These are phyloP conservation scores for Ceratocystis eucalypticola DNA, from an alignment of 2,329 filamentous ascomycete species.

Conservation along the genomic window DNA sequence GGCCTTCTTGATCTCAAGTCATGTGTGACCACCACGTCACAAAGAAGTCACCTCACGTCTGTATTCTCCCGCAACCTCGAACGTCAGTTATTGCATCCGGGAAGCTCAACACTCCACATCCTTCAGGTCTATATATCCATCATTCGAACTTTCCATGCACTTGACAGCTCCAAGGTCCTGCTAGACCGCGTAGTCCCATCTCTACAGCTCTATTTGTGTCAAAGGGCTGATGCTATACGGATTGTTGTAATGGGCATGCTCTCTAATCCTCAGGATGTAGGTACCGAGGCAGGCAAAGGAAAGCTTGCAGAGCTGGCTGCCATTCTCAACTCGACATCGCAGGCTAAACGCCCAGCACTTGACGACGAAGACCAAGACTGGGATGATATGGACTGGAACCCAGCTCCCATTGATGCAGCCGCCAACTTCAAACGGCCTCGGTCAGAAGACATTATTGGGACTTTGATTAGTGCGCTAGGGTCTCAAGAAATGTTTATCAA, in stretches of 20 bases:
- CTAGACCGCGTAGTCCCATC: conserved; percentile 60
- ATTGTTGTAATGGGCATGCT: conserved; percentile 65
- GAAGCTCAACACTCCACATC: conserved; percentile 62
- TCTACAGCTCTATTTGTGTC: conserved; percentile 61
- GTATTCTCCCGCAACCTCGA: conserved; percentile 54
- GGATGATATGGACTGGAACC: conserved; percentile 86
- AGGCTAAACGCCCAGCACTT: conserved; percentile 37
- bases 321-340: conserved; percentile 48
- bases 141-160: conserved; percentile 60
- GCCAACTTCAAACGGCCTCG: conserved; percentile 84
- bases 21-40: conserved; percentile 53
- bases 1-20: conserved; percentile 62
- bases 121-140: conserved; percentile 66
- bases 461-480: conserved; percentile 75
- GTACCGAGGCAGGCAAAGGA: conserved; percentile 29
- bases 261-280: conserved; percentile 43
- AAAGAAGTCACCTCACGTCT: conserved; percentile 56
- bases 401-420: conserved; percentile 83
- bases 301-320: conserved; percentile 54
- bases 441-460: conserved; percentile 81
- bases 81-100: conserved; percentile 57
- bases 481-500: conserved; percentile 86
- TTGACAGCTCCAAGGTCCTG: conserved; percentile 66
- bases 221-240: conserved; percentile 62
- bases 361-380: conserved; percentile 67